These are phyloP conservation scores for Cercophora sp. DNA, from an alignment of 495 filamentous ascomycete species.

Conservation along the genomic window DNA sequence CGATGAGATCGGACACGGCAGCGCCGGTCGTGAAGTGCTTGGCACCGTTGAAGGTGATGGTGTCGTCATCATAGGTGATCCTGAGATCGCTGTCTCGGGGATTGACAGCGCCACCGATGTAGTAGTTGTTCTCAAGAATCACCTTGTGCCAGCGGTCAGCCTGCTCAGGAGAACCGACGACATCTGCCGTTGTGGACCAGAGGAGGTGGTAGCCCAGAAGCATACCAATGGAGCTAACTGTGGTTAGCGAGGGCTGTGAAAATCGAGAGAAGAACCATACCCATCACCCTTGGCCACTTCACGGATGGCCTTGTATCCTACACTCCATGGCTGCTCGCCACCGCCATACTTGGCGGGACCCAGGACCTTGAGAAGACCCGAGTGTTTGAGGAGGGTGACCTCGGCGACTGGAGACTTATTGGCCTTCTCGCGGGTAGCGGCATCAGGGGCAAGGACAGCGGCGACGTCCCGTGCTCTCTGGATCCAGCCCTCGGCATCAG, in stretches of 20 bases:
- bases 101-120: constrained; percentile 59
- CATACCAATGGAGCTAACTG: constrained; percentile 48
- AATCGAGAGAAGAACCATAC: constrained; percentile 16
- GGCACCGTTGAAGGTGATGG: constrained; percentile 53
- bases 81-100: constrained; percentile 55
- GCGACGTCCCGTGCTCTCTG: constrained; percentile 50
- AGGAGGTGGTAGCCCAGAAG: constrained; percentile 59
- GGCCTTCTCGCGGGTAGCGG: constrained; percentile 49
- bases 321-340: constrained; percentile 53
- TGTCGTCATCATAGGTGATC: constrained; percentile 47
- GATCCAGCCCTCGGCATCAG: constrained; percentile 45
- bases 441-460: constrained; percentile 50
- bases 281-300: constrained; percentile 59
- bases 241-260: neutral
- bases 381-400: constrained; percentile 52
- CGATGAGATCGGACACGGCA: constrained; percentile 58
- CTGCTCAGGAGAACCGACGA: constrained; percentile 55
- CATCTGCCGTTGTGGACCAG: constrained; percentile 53
- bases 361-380: constrained; percentile 52
- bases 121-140: constrained; percentile 57
- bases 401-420: constrained; percentile 56
- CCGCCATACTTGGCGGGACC: constrained; percentile 54
- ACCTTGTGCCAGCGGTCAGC: constrained; percentile 46
- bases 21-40: constrained; percentile 63
- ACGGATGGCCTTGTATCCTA: constrained; percentile 53